A percentile compares a stretch with the other conserved stretches of the same genome.
Conservation (phyloP, 202 grass and related monocot genomes). For the Eragrostis tef region DNA sequence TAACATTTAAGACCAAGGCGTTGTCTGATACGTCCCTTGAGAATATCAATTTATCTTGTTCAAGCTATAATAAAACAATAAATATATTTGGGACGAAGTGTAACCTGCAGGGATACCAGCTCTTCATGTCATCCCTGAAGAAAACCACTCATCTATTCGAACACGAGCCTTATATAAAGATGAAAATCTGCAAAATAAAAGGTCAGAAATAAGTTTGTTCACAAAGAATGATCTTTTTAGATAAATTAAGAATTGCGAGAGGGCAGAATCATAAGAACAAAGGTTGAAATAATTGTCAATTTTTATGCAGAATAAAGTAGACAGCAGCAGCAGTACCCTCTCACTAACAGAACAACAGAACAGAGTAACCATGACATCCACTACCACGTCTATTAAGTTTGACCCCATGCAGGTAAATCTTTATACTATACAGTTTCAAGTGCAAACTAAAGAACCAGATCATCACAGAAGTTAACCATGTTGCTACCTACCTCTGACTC, state of each 20-base stretch:
- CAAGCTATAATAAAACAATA: slow-evolving; percentile 1
- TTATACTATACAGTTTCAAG: background rate
- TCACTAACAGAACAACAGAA: slow-evolving; percentile 29
- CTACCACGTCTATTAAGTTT: slow-evolving; percentile 13
- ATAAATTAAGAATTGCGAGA: background rate
- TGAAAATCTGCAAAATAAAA: background rate
- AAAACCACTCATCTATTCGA: background rate
- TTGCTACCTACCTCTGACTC: slow-evolving; percentile 13
- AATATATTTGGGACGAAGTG: slow-evolving; percentile 7
- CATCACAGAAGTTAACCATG: slow-evolving; percentile 25
- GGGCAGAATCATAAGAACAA: slow-evolving; percentile 9
- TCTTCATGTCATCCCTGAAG: background rate
- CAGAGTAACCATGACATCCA: slow-evolving; percentile 1
- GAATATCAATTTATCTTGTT: slow-evolving; percentile 10
- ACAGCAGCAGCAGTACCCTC: background rate
- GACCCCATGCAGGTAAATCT: background rate
- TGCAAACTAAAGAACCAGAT: slow-evolving; percentile 17
- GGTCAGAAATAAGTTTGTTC: too few relatives aligned
- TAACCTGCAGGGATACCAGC: background rate
- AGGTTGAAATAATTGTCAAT: background rate
- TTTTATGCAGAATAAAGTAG: slow-evolving; percentile 31
- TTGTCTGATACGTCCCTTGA: background rate
- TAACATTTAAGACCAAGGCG: background rate
- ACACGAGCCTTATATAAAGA: background rate
- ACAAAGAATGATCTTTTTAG: slow-evolving; percentile 2